Evolutionary conservation across 2,329 filamentous ascomycete species (phyloP).

Genomic region (Exophiala bonariae): DNA sequence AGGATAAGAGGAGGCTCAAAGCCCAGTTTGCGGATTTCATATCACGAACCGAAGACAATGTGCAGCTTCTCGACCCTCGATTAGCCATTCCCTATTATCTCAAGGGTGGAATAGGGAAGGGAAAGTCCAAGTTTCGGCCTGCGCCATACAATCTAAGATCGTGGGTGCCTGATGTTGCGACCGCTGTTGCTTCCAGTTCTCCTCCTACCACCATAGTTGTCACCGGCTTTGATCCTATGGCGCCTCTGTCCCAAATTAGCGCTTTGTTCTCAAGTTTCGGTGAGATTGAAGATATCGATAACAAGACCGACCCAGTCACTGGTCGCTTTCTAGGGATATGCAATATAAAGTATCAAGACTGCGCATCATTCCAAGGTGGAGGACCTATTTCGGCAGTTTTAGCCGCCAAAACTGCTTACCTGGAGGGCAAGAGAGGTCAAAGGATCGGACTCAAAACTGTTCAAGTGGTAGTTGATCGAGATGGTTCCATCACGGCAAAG

Average conservation of each 20-base stretch:
- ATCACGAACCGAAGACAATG: conserved; percentile 69
- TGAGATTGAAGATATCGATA: conserved; percentile 85
- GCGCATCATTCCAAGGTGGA: conserved; percentile 51
- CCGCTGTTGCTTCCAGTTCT: conserved; percentile 78
- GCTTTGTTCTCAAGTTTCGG: conserved; percentile 78
- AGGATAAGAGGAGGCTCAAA: conserved; percentile 51
- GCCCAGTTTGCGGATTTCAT: conserved; percentile 55
- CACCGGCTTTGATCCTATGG: conserved; percentile 84
- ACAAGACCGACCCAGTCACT: conserved; percentile 92
- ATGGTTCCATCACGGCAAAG: conserved; percentile 77
- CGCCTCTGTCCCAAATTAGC: conserved; percentile 61
- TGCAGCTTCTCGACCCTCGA: conserved; percentile 78
- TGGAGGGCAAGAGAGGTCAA: conserved; percentile 73
- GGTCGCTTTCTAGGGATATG: conserved; percentile 93
- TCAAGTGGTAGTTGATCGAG: conserved; percentile 83
- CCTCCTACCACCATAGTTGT: conserved; percentile 82
- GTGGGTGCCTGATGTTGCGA: conserved; percentile 77
- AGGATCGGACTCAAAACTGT: conserved; percentile 77
- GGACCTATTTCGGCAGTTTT: conserved; percentile 67
- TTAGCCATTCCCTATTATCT: conserved; percentile 66
- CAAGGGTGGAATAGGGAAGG: conserved; percentile 62
- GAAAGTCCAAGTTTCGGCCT: conserved; percentile 70
- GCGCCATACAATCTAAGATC: conserved; percentile 76
- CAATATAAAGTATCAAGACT: conserved; percentile 84
- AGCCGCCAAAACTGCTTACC: conserved; percentile 74